Base-by-base conservation (phyloP, 2,329 filamentous ascomycete genomes). In the Colletotrichum liriopes region DNA sequence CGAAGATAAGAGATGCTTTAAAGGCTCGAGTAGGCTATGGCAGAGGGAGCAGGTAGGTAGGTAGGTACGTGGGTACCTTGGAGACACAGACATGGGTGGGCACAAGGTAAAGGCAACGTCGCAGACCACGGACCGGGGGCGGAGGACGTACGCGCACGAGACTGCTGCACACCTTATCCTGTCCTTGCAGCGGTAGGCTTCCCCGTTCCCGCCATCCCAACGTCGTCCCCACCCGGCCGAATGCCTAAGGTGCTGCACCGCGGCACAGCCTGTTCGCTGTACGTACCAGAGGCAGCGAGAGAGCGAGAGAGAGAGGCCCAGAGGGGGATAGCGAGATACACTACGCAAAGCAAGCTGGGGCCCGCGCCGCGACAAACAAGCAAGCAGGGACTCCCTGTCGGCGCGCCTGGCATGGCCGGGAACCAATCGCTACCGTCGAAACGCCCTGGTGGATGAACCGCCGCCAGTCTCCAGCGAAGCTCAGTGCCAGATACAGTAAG, bases 31-130 rank as follows among this genome's bases (percentile, higher is more conserved):
- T 26, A 39, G 26, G 9, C 51, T 14, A 39, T 18, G 51, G 29
- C 9, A 41, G 14, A 29, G 56, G 41, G 37, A 43, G 18, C 37
- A 16, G 41, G 37, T 29, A 52, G 52, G 37, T 29, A 52, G 52
- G 45, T 29, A 23, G 56, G 39, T 23, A 29, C 23, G 23, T 26
- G 23, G 23, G 23, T 26, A 26, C 23, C 23, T 26, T 26, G 23
- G 23, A 60, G 23, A 8, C 14, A 18, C 29, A 55, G 18, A 47
- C 37, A 67, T 45, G 52, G 37, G 65, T 60, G 67, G 68, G 68
- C 49, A 61, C 60, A 54, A 69, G 70, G 66, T 55, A 70, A 45
- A 72, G 58, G 69, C 69, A 72, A 72, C 58, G 65, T 72, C 65
- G 54, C 47, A 55, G 63, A 29, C 67, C 51, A 66, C 62, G 52